phyloP scores from a whole-genome alignment of 2,329 filamentous ascomycete species.

The Alternaria sp. region DNA sequence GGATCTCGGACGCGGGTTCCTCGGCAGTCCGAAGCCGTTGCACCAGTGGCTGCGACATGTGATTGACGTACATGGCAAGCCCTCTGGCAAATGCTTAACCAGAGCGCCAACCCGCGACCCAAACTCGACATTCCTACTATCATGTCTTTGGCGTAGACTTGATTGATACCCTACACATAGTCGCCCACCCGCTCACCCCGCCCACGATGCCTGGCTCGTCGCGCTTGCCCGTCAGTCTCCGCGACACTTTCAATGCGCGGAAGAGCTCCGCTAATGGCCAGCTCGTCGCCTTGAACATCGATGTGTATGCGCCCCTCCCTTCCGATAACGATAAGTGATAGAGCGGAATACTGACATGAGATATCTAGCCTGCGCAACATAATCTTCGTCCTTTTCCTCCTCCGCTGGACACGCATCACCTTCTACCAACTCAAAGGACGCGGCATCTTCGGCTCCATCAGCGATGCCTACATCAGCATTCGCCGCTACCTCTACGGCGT shows the following conservation, averaged over 20 bases:
- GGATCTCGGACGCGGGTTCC: constrained; percentile 1
- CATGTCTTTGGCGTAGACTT: not conserved
- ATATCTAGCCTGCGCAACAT: constrained; percentile 73
- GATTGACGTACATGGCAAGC: constrained; percentile 12
- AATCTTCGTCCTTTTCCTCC: constrained; percentile 85
- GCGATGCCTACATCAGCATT: constrained; percentile 74
- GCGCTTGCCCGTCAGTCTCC: constrained; percentile 73
- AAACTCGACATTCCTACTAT: not conserved
- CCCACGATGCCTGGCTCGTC: constrained; percentile 62
- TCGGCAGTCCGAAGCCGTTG: not conserved
- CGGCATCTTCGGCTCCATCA: constrained; percentile 79
- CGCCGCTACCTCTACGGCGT: constrained; percentile 80
- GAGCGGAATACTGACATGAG: not conserved
- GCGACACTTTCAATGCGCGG: constrained; percentile 70
- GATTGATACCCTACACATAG: not conserved
- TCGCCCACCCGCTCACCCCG: not conserved
- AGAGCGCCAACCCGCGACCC: not conserved
- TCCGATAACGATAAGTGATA: not conserved
- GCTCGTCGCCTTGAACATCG: constrained; percentile 67
- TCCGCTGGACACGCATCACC: constrained; percentile 80
- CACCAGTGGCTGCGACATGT: not conserved
- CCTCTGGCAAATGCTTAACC: constrained; percentile 4
- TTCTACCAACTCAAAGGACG: constrained; percentile 89
- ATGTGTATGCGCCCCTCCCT: constrained; percentile 65
- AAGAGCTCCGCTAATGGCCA: constrained; percentile 61